Evolutionary conservation across 352 stramenopile species (phyloP), one percentile per base, ranked within the genome.

Genomic region (Globisporangium cystogenes): DNA sequence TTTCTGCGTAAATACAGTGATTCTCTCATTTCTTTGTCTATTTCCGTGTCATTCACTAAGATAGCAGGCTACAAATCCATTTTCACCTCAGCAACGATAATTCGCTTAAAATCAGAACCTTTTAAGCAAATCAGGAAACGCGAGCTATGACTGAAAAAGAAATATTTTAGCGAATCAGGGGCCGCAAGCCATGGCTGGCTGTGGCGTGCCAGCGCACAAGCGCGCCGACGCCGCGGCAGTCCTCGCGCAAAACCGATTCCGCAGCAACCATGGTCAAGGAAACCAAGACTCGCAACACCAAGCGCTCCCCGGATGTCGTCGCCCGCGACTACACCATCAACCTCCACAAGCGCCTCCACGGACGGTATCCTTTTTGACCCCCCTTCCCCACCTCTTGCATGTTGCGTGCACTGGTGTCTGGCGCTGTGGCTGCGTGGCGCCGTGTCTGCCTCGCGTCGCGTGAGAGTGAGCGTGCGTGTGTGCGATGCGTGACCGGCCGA

Each of bases 271-370:
- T 92, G 82, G 82, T 89, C 74, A 92, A 92, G 74, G 82, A 92
- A 83, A 87, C 68, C 49, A 90, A 90, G 76, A 86, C 76, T 70
- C 72, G 76, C 67, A 89, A 74, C 72, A 89, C 79, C 62, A 93
- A 93, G 80, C 79, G 81, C 64, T 79, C 75, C 59, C 79, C 90
- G 55, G 96, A 98, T 78, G 89, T 98, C 51, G 84, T 99, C 53
- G 97, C 90, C 57, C 92, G 96, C 70, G 96, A 99, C 80, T 98
- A 98, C 87, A 99, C 97, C 51, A 98, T 99, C 82, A 97, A 99
- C 78, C 88, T 99, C 57, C 93, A 98, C 82, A 99, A 99, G 89
- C 74, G 91, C 69, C 85, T 98, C 57, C 93, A 98, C 74, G 74
- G 78, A 83, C 77, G 73, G 80, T 92, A 92, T 88, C 74, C 75